Evolutionary conservation across 495 filamentous ascomycete genomes (phyloP), one percentile per base, ranked within the genome.

Genomic region (Penicillium lividum): DNA sequence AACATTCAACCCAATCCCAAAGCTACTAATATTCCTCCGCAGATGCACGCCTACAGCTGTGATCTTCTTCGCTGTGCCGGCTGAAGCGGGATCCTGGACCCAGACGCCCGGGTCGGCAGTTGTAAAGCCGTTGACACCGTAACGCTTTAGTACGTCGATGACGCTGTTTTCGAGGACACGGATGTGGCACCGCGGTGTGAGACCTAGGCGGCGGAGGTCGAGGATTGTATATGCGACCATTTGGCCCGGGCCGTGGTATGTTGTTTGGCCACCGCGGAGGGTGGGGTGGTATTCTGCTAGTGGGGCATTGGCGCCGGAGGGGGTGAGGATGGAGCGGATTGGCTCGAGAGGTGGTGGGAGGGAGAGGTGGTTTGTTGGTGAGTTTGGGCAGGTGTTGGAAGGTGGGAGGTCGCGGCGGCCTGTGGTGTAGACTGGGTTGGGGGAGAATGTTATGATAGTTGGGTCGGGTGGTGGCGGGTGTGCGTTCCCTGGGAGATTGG

Each of bases 241-340:
- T 69, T 98, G 94, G 0, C 94, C 94, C 0, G 94, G 94, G 0
- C 94, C 94, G 68, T 98, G 94, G 77, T 96, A 98, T 5, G 94
- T 98, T 0, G 89, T 93, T 57, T 94, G 89, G 0, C 94, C 94
- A 61, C 94, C 94, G 46, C 94, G 86, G 7, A 87, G 82, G 6
- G 91, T 87, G 53, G 86, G 79, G 40, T 84, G 69, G 63, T 95
- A 81, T 18, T 86, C 82, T 18, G 91, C 89, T 40, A 60, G 62
- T 13, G 52, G 53, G 15, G 79, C 74, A 27, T 68, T 53, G 38
- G 70, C 68, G 33, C 61, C 66, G 4, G 85, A 71, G 45, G 78
- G 69, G 1, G 65, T 56, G 16, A 68, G 65, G 22, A 76, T 44
- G 3, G 63, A 57, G 36, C 69, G 65, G 57, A 75, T 72, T 9